Conservation (phyloP, 2,329 filamentous ascomycete genomes). For the Botrytis sinoallii region DNA sequence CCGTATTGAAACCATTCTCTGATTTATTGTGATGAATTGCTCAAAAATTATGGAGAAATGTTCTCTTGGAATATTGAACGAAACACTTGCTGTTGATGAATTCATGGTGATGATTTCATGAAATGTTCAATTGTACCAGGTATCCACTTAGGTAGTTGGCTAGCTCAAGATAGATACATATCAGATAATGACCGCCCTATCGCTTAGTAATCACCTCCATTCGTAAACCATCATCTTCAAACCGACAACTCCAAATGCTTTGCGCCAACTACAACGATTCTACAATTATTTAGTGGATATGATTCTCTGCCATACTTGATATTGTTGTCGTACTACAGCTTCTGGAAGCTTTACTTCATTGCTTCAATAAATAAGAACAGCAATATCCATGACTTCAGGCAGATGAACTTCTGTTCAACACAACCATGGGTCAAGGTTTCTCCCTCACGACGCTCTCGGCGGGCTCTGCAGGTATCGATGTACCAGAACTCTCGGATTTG, state of each 20-base stretch:
- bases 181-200: not conserved
- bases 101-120: not conserved
- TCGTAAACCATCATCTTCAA: not conserved
- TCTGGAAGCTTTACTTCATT: not conserved
- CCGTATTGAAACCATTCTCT: not conserved
- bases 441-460: conserved; percentile 88
- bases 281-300: not conserved
- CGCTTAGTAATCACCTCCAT: not conserved
- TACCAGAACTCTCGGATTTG: conserved; percentile 85
- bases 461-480: conserved; percentile 88
- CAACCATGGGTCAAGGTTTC: conserved; percentile 89
- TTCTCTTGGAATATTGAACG: not conserved
- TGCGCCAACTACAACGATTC: not conserved
- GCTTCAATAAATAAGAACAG: conserved; percentile 5
- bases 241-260: not conserved
- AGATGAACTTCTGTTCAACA: conserved; percentile 30
- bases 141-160: not conserved
- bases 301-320: not conserved
- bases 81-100: not conserved
- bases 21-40: not conserved
- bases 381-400: conserved; percentile 31
- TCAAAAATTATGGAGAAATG: not conserved
- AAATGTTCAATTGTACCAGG: not conserved
- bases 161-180: not conserved
- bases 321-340: not conserved